phyloP scores from a whole-genome alignment of 73 alveolate species.

The Urostyla sp. region DNA sequence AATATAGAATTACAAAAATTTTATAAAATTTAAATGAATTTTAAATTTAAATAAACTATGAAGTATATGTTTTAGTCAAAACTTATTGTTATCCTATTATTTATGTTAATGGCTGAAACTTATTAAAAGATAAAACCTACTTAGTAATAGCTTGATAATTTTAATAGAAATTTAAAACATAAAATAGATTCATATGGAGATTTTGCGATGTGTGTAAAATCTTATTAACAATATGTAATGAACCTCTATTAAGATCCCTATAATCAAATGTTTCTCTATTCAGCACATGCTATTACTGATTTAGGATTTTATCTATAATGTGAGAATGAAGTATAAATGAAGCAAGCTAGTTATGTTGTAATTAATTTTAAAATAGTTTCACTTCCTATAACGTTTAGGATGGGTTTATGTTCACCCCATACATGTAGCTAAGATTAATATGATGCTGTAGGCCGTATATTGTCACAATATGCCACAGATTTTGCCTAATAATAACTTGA shows the following conservation, averaged over 20 bases:
- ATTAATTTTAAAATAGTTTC: slow-evolving; percentile 17
- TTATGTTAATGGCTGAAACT: not conserved
- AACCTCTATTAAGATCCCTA: not conserved
- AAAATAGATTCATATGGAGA: not conserved
- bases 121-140: not conserved
- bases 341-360: not conserved
- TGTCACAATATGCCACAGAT: not conserved
- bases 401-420: slow-evolving; percentile 38
- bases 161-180: not conserved
- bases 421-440: not conserved
- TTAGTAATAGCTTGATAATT: not conserved
- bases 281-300: slow-evolving; percentile 34
- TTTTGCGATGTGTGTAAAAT: not conserved
- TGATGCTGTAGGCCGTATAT: not conserved
- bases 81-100: not conserved
- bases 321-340: not conserved
- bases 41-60: no score
- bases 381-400: slow-evolving; percentile 24
- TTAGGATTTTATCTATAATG: slow-evolving; percentile 13
- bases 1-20: not conserved
- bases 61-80: not conserved
- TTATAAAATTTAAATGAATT: no score
- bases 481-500: not conserved
- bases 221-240: not conserved
- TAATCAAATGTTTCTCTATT: slow-evolving; percentile 7